These are phyloP conservation scores for Amanita fuliginea DNA, from an alignment of 768 basidiomycete species.

Conservation along the genomic window DNA sequence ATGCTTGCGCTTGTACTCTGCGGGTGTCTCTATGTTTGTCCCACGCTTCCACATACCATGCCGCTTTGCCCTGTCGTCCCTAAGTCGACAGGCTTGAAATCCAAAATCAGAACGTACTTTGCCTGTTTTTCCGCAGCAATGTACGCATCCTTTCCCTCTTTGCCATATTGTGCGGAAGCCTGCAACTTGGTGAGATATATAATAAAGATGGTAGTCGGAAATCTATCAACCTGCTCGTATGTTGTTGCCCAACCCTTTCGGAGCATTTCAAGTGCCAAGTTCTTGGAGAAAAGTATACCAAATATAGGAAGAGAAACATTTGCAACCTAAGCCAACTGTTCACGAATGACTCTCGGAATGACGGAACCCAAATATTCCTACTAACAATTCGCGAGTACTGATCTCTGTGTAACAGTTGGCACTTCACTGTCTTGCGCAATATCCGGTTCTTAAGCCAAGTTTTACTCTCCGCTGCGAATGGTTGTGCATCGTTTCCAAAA, in stretches of 20 bases:
- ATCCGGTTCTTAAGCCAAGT: constrained; percentile 56
- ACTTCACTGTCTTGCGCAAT: constrained; percentile 49
- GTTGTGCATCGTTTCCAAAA: constrained; percentile 72
- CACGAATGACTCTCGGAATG: neutral
- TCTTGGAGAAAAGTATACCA: constrained; percentile 37
- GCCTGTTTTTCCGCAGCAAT: constrained; percentile 53
- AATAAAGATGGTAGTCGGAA: neutral
- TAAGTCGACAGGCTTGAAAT: neutral
- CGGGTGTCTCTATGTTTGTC: constrained; percentile 49
- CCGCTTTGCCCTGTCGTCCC: constrained; percentile 34
- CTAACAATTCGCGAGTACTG: constrained; percentile 78
- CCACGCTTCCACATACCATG: constrained; percentile 70
- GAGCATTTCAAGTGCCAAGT: constrained; percentile 65
- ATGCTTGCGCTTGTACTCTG: constrained; percentile 69
- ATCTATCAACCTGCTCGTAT: constrained; percentile 45
- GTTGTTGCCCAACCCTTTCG: constrained; percentile 64
- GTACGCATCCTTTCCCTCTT: constrained; percentile 53
- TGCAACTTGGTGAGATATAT: constrained; percentile 9
- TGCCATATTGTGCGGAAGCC: constrained; percentile 72
- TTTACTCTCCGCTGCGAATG: constrained; percentile 61
- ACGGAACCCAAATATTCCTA: constrained; percentile 7
- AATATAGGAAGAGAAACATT: constrained; percentile 38
- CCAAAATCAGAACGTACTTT: constrained; percentile 33
- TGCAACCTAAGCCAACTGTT: constrained; percentile 42
- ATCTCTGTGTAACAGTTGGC: constrained; percentile 66